Percentiles rank a stretch among this genome's conserved stretches.
Conservation (phyloP, 192 early-diverging fungal species). For the Backusella circina region DNA sequence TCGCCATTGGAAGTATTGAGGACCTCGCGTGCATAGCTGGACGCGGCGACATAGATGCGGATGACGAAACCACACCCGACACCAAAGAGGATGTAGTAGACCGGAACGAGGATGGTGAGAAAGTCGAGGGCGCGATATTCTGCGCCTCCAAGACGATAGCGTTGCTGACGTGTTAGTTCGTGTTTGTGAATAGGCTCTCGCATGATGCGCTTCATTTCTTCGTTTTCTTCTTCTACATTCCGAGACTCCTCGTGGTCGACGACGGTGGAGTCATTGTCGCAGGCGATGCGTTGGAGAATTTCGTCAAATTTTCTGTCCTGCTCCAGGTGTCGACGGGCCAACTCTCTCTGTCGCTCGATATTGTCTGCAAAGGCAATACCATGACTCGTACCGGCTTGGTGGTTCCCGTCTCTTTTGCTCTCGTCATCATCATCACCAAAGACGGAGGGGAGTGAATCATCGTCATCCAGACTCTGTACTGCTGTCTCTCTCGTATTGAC, state of each 20-base stretch:
- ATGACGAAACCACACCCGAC: neutral
- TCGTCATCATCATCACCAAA: neutral
- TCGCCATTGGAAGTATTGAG: conserved; percentile 12
- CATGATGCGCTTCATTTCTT: conserved; percentile 23
- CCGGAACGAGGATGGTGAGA: conserved; percentile 12
- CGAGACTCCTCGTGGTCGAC: neutral
- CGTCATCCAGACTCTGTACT: neutral
- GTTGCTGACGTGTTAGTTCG: conserved; percentile 27
- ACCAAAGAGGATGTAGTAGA: conserved; percentile 25
- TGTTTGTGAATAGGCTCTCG: conserved; percentile 27
- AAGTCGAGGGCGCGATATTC: conserved; percentile 32
- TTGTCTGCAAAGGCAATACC: conserved; percentile 36
- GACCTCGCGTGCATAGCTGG: conserved; percentile 22
- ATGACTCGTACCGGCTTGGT: neutral
- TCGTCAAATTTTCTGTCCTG: conserved; percentile 18
- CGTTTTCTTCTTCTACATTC: neutral
- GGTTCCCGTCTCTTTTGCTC: neutral
- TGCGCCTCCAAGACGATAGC: conserved; percentile 26
- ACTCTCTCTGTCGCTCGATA: conserved; percentile 24
- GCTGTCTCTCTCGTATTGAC: neutral
- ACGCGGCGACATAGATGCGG: conserved; percentile 25
- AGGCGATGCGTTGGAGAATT: neutral
- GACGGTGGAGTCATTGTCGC: neutral
- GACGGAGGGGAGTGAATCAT: neutral
- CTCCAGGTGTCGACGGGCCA: conserved; percentile 17